Evolutionary conservation across 1,139 yeast genomes (phyloP), one percentile per base, ranked within the genome.

Genomic region (Scheffersomyces segobiensis): DNA sequence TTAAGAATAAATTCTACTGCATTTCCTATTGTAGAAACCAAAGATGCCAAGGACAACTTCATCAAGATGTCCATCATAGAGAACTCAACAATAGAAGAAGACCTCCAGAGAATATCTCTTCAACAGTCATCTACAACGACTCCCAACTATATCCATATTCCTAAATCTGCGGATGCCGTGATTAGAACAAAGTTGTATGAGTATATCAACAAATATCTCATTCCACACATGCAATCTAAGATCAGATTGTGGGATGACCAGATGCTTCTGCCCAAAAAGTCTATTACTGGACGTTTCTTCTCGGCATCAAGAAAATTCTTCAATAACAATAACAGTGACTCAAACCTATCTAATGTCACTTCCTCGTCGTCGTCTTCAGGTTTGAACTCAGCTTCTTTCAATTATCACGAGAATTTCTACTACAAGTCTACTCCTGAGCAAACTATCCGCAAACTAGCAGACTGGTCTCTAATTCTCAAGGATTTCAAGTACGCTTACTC

Each of bases 401-500:
- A 85, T 66, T 65, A 78, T 24, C 72, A 71, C n/a, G 81, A 79
- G 46, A 84, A 83, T 48, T 85, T 77, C 60, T 91, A 90, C 69
- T 76, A 82, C 56, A 83, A 84, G 54, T 75, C 86, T 1, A 80
- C 93, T 0, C 84, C 89, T 0, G 98, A 93, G 67, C 91, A 92
- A 65, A 82, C 85, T 53, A 80, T 93, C 46, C 78, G 98, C 55
- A 89, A 90, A 67, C 76, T 95, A 51, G 98, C 97, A 0, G 99
- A 95, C 71, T 92, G 97, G 92, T 87, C 95, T 7, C 85, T 95
- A 65, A 91, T 95, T 85, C 76, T 93, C 24, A 85, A 93, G 53
- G 98, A 95, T 73, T 95, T 90, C 78, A 88, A 88, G 69, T 88
- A 87, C 62, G 96, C 98, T 8, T 89, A 90, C 68, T 81, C 91